These are phyloP conservation scores for Crataegus laevigata DNA, from an alignment of 306 rosid genomes.

Conservation along the genomic window DNA sequence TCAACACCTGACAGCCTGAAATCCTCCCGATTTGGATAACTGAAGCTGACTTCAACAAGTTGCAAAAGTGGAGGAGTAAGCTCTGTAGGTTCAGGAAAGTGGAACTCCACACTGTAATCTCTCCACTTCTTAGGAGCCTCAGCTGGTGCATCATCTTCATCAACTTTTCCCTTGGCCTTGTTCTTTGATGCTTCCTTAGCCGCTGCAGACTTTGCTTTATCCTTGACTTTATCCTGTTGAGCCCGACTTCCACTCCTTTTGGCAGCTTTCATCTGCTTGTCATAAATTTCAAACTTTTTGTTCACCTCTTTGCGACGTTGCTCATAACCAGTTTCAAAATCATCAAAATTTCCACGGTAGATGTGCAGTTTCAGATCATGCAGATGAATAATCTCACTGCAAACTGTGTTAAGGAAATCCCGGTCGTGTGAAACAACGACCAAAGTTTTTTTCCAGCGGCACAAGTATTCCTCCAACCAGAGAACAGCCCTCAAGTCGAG, in stretches of 20 bases:
- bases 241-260: constrained; percentile 51
- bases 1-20: constrained; percentile 51
- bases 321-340: constrained; percentile 67
- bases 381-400: constrained; percentile 63
- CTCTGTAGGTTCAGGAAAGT: constrained; percentile 68
- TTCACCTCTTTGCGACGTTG: constrained; percentile 72
- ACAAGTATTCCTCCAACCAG: constrained; percentile 62
- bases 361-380: constrained; percentile 72
- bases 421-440: constrained; percentile 62
- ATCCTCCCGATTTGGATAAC: constrained; percentile 55
- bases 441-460: constrained; percentile 53
- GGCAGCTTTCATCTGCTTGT: constrained; percentile 56
- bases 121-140: constrained; percentile 64
- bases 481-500: constrained; percentile 77
- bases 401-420: constrained; percentile 68
- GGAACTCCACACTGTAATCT: constrained; percentile 49
- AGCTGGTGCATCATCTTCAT: constrained; percentile 40
- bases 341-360: constrained; percentile 72
- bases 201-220: constrained; percentile 54
- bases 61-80: constrained; percentile 69
- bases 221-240: constrained; percentile 61
- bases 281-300: constrained; percentile 65
- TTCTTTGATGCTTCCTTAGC: constrained; percentile 41
- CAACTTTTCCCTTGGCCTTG: constrained; percentile 43
- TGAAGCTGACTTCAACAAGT: constrained; percentile 63